Evolutionary conservation across 2,329 filamentous ascomycete species (phyloP), one percentile per base, ranked within the genome.

Genomic region (Penicillium glabrum): DNA sequence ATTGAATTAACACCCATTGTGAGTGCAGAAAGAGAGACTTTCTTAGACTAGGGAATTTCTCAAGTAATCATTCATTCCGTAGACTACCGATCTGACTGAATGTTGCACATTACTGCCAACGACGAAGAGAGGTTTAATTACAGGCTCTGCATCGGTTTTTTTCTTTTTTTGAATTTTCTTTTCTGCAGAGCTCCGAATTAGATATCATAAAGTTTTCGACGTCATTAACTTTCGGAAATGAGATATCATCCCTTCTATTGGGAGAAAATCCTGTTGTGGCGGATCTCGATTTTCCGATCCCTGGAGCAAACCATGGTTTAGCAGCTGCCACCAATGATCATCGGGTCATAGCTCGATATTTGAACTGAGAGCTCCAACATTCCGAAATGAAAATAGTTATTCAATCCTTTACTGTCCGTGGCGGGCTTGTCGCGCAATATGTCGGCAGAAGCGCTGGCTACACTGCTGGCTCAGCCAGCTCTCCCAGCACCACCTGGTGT

Each of bases 401-500:
- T 13, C 19, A 21, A 41, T 8, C 5, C 10, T 7, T 41, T 10
- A 21, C 11, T 11, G n/a, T 5, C n/a, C 19, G 19, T 21, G 10
- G 21, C 39, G 39, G 19, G 19, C 39, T 23, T 23, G 39, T 23
- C 19, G 35, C 35, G 39, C 19, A 23, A 23, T 5, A 58, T 59
- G 57, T 53, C 53, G 31, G 23, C 53, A 10, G 57, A 56, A 39
- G 49, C 29, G 31, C 49, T 59, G 26, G 57, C 44, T 14, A 39
- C 46, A 33, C 19, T 59, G 41, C 43, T 59, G 31, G 53, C 39
- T n/a, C 39, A 49, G n/a, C 64, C 65, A 21, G 64, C 65, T 7
- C 54, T 66, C 21, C 19, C 46, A 26, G 46, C 64, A 3, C 65
- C 65, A 21, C 35, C 53, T 1, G 64, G 64, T 6, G 60, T 67